These are phyloP conservation scores for Setaria viridis DNA, from an alignment of 202 grass and related monocot species.

Conservation along the genomic window DNA sequence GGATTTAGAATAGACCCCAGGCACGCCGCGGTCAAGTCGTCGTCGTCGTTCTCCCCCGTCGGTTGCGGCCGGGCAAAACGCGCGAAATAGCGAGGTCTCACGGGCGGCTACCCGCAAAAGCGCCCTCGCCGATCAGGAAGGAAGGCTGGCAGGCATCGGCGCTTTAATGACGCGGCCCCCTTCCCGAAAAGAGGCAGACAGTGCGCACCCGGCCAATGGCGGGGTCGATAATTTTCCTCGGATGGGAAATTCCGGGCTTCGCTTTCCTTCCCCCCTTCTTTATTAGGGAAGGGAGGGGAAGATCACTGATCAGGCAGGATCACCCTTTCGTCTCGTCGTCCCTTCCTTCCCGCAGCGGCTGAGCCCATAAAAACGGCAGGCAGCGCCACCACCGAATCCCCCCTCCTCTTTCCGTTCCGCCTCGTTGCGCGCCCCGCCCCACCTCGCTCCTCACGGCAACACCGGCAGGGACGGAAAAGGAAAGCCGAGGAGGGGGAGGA, in stretches of 20 bases:
- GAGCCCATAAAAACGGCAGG: not conserved
- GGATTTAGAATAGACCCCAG: not conserved
- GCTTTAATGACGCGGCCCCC: constrained; percentile 19
- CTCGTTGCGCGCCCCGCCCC: not conserved
- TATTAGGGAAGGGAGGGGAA: not conserved
- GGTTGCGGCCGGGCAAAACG: not conserved
- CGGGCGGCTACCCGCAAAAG: constrained; percentile 2
- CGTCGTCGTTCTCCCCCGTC: not conserved
- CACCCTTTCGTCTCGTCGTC: not conserved
- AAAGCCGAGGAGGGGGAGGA: constrained; percentile 46
- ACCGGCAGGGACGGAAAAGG: constrained; percentile 56
- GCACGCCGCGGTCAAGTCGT: not conserved
- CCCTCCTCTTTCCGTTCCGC: not conserved
- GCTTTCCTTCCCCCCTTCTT: constrained; percentile 9
- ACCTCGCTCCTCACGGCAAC: constrained; percentile 22
- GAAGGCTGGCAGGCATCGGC: no score
- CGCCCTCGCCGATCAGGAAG: no score
- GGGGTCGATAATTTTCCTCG: constrained; percentile 15
- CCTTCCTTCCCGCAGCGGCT: not conserved
- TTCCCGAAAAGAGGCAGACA: constrained; percentile 41
- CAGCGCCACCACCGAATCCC: not conserved
- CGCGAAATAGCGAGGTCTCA: constrained; percentile 1
- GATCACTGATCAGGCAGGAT: not conserved
- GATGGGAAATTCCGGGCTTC: constrained; percentile 27
- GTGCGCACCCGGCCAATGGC: constrained; percentile 38